Evolutionary conservation across 2,329 filamentous ascomycete genomes (phyloP).

Genomic region (Botrytis elliptica): DNA sequence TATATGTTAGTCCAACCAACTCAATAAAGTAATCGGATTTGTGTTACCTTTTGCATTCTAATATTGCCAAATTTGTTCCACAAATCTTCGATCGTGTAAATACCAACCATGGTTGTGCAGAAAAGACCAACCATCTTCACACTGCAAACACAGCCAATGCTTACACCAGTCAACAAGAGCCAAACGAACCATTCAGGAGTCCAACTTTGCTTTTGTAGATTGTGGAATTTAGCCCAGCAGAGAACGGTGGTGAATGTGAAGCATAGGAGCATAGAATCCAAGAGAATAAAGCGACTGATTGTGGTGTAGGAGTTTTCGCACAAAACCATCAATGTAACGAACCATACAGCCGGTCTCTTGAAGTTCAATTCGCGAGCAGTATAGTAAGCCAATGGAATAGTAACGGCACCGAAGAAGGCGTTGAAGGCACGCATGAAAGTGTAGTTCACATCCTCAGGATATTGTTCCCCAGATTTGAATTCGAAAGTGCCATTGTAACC

Average conservation of each 20-base stretch:
- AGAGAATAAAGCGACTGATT: slow-evolving; percentile 95
- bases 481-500: slow-evolving; percentile 99
- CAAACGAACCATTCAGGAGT: slow-evolving; percentile 90
- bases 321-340: slow-evolving; percentile 93
- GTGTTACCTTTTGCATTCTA: slow-evolving; percentile 76
- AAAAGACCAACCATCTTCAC: slow-evolving; percentile 98
- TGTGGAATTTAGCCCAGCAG: slow-evolving; percentile 97
- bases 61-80: slow-evolving; percentile 97
- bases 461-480: slow-evolving; percentile 97
- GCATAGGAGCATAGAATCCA: slow-evolving; percentile 98
- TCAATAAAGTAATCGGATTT: neutral
- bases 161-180: slow-evolving; percentile 89
- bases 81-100: slow-evolving; percentile 94
- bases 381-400: slow-evolving; percentile 90
- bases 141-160: slow-evolving; percentile 96
- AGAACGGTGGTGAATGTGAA: slow-evolving; percentile 97
- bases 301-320: slow-evolving; percentile 99
- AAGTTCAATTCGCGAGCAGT: slow-evolving; percentile 90
- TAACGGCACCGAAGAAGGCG: slow-evolving; percentile 87
- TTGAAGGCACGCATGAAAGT: slow-evolving; percentile 99
- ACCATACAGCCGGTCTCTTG: slow-evolving; percentile 83
- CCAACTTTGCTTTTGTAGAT: slow-evolving; percentile 81
- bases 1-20: slow-evolving; percentile 29
- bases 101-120: slow-evolving; percentile 86
- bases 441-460: slow-evolving; percentile 91